A percentile compares a stretch with the other conserved stretches of the same genome.
These are phyloP conservation scores for Kurtzmaniella quercitrusa DNA, from an alignment of 1,139 yeast genomes.

Conservation along the genomic window DNA sequence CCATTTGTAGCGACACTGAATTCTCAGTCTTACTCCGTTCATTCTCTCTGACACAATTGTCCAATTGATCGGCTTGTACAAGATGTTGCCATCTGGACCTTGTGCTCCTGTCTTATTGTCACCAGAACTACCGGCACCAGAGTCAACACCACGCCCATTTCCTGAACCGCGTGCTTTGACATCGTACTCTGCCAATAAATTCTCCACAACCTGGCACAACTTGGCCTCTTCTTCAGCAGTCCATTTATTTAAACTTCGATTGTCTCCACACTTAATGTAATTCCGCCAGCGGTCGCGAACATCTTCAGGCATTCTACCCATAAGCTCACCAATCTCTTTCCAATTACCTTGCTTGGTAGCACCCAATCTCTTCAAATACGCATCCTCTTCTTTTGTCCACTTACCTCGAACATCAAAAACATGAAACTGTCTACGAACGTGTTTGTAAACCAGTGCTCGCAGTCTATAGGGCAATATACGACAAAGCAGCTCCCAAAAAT, in stretches of 20 bases:
- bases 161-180: not conserved
- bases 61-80: slow-evolving; percentile 62
- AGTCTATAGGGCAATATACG: slow-evolving; percentile 79
- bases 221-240: slow-evolving; percentile 63
- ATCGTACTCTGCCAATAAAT: slow-evolving; percentile 23
- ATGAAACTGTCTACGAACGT: slow-evolving; percentile 85
- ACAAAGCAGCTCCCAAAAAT: slow-evolving; percentile 81
- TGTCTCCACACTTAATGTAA: slow-evolving; percentile 83
- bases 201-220: slow-evolving; percentile 53
- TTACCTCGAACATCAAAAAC: slow-evolving; percentile 82
- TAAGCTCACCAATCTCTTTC: slow-evolving; percentile 71
- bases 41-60: slow-evolving; percentile 82
- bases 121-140: slow-evolving; percentile 8
- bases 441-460: slow-evolving; percentile 86
- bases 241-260: slow-evolving; percentile 78
- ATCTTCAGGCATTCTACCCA: slow-evolving; percentile 96
- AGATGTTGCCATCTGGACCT: slow-evolving; percentile 6
- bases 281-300: slow-evolving; percentile 96
- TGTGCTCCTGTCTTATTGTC: slow-evolving; percentile 11
- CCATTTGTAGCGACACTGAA: slow-evolving; percentile 96
- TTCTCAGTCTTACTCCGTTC: slow-evolving; percentile 85
- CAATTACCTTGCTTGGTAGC: slow-evolving; percentile 73
- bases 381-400: slow-evolving; percentile 84
- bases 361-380: slow-evolving; percentile 57
- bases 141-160: not conserved